Base-by-base conservation (phyloP, 768 basidiomycete genomes). In the Chalciporus piperatus region DNA sequence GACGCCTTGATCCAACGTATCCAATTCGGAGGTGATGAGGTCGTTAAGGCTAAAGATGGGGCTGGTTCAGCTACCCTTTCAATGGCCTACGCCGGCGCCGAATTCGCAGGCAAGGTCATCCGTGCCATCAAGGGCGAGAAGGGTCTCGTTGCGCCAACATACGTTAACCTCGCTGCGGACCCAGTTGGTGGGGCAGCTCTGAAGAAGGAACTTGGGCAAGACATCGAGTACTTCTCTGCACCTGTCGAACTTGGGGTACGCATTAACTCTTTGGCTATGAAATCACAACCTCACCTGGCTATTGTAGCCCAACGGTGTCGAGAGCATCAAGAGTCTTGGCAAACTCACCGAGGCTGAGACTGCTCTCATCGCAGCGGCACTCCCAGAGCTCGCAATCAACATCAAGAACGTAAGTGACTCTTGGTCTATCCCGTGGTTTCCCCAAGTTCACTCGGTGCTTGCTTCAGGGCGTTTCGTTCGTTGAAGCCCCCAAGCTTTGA, bases 21-120 rank as follows among this genome's bases (percentile, higher is more conserved):
- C 62, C 94, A 96, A 70, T 97, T 90, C 64, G 95, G 95, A 50
- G 95, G 94, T 51, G 95, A 97, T 61, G 95, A 98, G 74, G 95
- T 98, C 64, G 96, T 98, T 68, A 89, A 97, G 75, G 97, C 97
- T 40, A 99, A 99, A 77, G 88, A 92, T 62, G 86, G 86, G 51
- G 70, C 77, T 46, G 97, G 97, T 41, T 94, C 92, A 28, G 95
- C 95, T 9, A 97, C 94, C n/a, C 82, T 96, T 51, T 93, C 91
- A 30, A 98, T 98, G 94, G 93, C 93, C 1, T 92, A 87, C 61
- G 91, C 96, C 46, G 96, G 94, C 51, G 90, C 89, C 45, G 85
- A 92, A 71, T 98, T 98, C 64, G 82, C 92, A 25, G 70, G 70
- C 59, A 89, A 92, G 65, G 74, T 98, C 64, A 77, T 98, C 64